A percentile compares a stretch with the other conserved stretches of the same genome.
Evolutionary conservation across 1,139 yeast genomes (phyloP).

Genomic region (Debaryomyces nepalensis): DNA sequence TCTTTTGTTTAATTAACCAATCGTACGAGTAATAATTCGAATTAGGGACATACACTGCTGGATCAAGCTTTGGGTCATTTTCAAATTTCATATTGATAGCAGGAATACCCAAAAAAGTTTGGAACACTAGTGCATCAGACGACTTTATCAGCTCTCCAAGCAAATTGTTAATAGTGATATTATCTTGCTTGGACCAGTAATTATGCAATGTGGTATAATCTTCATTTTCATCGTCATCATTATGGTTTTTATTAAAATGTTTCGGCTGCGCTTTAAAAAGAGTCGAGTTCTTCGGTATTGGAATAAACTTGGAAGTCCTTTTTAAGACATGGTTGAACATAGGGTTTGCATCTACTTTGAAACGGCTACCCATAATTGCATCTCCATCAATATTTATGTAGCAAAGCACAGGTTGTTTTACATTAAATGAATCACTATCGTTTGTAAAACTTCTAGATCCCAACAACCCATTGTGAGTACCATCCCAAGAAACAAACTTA

Average conservation of each 20-base stretch:
- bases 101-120: conserved; percentile 39
- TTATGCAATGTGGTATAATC: conserved; percentile 35
- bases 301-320: conserved; percentile 38
- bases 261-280: conserved; percentile 17
- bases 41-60: conserved; percentile 38
- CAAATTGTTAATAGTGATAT: conserved; percentile 35
- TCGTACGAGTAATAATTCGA: conserved; percentile 42
- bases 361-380: conserved; percentile 43
- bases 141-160: conserved; percentile 31
- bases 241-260: conserved; percentile 18
- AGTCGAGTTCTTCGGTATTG: conserved; percentile 32
- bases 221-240: conserved; percentile 28
- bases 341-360: conserved; percentile 44
- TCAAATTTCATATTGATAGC: conserved; percentile 40
- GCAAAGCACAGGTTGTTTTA: conserved; percentile 34
- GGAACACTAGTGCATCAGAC: conserved; percentile 41
- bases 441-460: conserved; percentile 36
- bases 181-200: conserved; percentile 45
- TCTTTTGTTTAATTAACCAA: conserved; percentile 36
- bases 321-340: conserved; percentile 38
- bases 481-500: conserved; percentile 52
- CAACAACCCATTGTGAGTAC: conserved; percentile 37
- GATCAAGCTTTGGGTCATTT: conserved; percentile 35
- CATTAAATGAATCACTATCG: conserved; percentile 26
- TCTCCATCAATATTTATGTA: conserved; percentile 49